Evolutionary conservation across 352 stramenopile genomes (phyloP).

Genomic region (Thalassiosira ordinaria): DNA sequence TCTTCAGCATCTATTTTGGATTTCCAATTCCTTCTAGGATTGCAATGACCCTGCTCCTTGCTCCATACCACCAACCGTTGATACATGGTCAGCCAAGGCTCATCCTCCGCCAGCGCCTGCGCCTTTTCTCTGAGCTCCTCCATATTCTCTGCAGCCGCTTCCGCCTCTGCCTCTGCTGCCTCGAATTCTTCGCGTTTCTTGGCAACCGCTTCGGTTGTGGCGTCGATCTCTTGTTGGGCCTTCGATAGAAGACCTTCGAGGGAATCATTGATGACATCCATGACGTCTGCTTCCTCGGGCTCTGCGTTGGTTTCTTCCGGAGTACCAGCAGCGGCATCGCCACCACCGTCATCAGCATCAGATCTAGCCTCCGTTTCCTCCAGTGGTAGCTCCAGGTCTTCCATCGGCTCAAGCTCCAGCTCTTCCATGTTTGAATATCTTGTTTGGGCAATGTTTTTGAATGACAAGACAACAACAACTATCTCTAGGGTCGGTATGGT

Average conservation of each 20-base stretch:
- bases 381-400: background rate
- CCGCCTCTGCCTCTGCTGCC: background rate
- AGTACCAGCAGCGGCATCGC: background rate
- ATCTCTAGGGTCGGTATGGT: no score
- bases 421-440: no score
- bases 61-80: conserved; percentile 1
- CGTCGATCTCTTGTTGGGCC: conserved; percentile 1
- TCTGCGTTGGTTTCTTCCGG: background rate
- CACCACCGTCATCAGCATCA: background rate
- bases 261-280: background rate
- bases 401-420: no score
- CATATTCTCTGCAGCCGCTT: background rate
- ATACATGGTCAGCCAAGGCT: conserved; percentile 6
- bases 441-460: no score
- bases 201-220: background rate
- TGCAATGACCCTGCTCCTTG: conserved; percentile 2
- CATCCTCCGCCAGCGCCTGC: conserved; percentile 2
- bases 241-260: background rate
- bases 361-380: background rate
- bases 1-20: conserved; percentile 23
- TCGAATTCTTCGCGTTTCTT: background rate
- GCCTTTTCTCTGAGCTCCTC: background rate
- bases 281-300: background rate
- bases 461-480: no score
- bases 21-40: conserved; percentile 24